Percentiles rank a stretch among this genome's conserved stretches.
phyloP scores from a whole-genome alignment of 2,329 filamentous ascomycete species.

The Colletotrichum siamense region DNA sequence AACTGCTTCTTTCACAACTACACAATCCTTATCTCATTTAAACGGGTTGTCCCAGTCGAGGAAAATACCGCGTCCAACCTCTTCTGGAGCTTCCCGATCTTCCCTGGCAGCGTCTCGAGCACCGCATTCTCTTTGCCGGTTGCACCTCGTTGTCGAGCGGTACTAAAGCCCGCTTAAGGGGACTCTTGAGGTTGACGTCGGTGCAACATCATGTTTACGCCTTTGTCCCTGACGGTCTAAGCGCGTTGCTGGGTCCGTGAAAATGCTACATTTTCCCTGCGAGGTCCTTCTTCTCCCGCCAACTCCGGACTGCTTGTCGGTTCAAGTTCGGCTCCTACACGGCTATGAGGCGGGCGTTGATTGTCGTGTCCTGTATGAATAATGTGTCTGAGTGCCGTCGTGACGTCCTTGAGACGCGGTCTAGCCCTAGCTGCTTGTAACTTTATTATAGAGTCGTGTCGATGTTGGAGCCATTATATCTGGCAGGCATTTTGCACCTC shows the following conservation, averaged over 20 bases:
- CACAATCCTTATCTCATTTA: too few species aligned
- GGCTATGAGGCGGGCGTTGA: too few species aligned
- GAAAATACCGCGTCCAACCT: rapidly evolving
- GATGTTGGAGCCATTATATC: rapidly evolving
- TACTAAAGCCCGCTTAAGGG: rapidly evolving
- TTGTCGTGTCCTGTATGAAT: too few species aligned
- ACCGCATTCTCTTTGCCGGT: neutral
- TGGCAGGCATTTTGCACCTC: rapidly evolving
- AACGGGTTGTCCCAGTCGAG: too few species aligned
- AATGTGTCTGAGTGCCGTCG: too few species aligned
- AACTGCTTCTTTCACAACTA: neutral
- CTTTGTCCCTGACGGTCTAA: neutral
- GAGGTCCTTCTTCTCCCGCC: neutral
- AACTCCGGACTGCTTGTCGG: neutral
- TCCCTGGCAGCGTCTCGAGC: neutral
- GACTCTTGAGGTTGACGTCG: neutral
- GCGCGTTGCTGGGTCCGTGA: neutral
- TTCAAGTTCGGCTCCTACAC: too few species aligned
- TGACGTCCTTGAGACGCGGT: too few species aligned
- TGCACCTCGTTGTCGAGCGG: rapidly evolving
- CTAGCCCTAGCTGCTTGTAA: neutral
- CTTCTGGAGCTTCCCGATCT: neutral
- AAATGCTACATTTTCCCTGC: rapidly evolving
- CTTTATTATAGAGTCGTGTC: neutral
- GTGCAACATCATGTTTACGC: neutral